These are phyloP conservation scores for Tuber calosporum DNA, from an alignment of 495 filamentous ascomycete genomes.

Conservation along the genomic window DNA sequence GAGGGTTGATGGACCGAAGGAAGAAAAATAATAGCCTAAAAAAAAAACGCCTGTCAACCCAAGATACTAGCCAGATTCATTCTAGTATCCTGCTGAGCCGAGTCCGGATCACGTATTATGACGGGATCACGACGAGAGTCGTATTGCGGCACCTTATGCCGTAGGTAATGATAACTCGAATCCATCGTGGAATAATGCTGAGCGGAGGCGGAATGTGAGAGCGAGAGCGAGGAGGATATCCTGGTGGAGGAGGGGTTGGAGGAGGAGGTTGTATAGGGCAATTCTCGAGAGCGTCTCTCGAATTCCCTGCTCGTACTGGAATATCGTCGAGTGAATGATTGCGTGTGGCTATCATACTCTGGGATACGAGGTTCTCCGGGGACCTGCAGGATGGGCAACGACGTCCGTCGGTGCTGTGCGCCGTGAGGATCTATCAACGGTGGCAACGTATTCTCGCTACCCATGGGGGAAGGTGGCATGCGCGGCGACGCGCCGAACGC, in stretches of 20 bases:
- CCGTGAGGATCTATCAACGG: conserved; percentile 38
- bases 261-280: neutral
- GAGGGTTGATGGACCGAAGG: neutral
- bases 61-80: conserved; percentile 1
- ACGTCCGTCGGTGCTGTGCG: conserved; percentile 25
- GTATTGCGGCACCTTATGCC: conserved; percentile 2
- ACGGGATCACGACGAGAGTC: neutral
- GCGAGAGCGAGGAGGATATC: neutral
- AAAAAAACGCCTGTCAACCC: neutral
- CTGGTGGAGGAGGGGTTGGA: too few relatives aligned
- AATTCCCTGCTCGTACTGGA: conserved; percentile 4
- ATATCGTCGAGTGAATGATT: conserved; percentile 29
- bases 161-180: conserved; percentile 2
- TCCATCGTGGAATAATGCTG: neutral
- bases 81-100: neutral
- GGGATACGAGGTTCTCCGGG: conserved; percentile 19
- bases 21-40: neutral
- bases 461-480: conserved; percentile 40
- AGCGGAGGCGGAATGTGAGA: neutral
- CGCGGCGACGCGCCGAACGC: conserved; percentile 54
- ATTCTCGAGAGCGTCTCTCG: conserved; percentile 22
- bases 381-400: conserved; percentile 35
- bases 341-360: conserved; percentile 20
- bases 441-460: conserved; percentile 37
- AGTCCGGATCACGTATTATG: neutral